Conservation (phyloP, 805 yeast genomes). For the Lipomyces orientalis region DNA sequence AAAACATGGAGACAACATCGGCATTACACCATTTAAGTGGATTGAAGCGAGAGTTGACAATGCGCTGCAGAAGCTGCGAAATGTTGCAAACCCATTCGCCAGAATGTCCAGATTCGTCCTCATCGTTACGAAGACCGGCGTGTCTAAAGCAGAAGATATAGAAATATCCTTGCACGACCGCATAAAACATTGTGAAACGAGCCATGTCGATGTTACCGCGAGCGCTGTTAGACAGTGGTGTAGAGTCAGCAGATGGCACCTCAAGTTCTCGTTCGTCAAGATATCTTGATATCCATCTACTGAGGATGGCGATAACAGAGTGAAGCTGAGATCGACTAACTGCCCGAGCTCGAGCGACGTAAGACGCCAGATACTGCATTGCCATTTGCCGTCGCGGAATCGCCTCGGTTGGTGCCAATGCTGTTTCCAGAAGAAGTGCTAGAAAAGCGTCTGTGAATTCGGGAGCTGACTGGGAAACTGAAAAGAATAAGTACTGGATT, state of each 20-base stretch:
- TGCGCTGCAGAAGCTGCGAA: conserved; percentile 85
- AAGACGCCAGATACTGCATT: conserved; percentile 89
- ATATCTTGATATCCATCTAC: conserved; percentile 82
- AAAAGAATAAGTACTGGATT: conserved; percentile 83
- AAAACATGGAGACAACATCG: conserved; percentile 91
- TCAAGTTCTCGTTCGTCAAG: conserved; percentile 85
- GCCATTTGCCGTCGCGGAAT: conserved; percentile 83
- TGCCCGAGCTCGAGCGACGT: conserved; percentile 82
- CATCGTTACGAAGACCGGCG: conserved; percentile 54
- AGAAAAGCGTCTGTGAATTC: conserved; percentile 85
- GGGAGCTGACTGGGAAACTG: conserved; percentile 77
- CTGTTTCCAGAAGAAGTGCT: conserved; percentile 79
- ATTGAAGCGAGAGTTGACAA: conserved; percentile 85
- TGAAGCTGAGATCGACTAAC: conserved; percentile 74
- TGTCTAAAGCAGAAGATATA: conserved; percentile 93
- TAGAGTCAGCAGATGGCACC: conserved; percentile 50
- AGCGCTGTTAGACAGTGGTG: not conserved
- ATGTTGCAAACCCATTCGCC: conserved; percentile 75
- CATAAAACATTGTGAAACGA: conserved; percentile 84
- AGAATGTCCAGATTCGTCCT: conserved; percentile 28
- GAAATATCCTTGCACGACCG: conserved; percentile 86
- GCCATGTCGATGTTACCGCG: conserved; percentile 66
- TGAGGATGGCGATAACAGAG: conserved; percentile 79
- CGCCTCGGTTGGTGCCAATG: conserved; percentile 71
- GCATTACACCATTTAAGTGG: conserved; percentile 93